These are phyloP conservation scores for Candida qinlingensis DNA, from an alignment of 805 yeast species.

Conservation along the genomic window DNA sequence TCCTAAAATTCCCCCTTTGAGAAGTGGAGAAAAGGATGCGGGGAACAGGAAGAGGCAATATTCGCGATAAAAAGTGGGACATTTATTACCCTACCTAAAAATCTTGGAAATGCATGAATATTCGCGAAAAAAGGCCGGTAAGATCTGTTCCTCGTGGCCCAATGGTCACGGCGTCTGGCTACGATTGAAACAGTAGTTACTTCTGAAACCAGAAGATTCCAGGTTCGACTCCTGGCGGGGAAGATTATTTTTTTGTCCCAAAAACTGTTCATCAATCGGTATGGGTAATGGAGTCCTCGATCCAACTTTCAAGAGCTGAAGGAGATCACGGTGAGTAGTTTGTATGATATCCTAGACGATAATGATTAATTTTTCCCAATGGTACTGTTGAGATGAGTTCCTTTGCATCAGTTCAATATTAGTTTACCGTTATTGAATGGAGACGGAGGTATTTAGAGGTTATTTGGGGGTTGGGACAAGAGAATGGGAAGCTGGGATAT, in stretches of 20 bases:
- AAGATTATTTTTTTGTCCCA: conserved; percentile 22
- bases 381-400: too few relatives aligned
- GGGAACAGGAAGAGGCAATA: not conserved
- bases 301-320: too few relatives aligned
- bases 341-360: too few relatives aligned
- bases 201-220: conserved; percentile 34
- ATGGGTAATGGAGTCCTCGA: too few relatives aligned
- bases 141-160: conserved; percentile 63
- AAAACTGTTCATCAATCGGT: too few relatives aligned
- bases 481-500: too few relatives aligned
- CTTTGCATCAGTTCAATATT: too few relatives aligned
- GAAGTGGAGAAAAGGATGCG: not conserved
- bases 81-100: not conserved
- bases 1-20: not conserved
- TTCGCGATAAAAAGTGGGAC: not conserved
- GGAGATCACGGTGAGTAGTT: too few relatives aligned
- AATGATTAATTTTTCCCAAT: too few relatives aligned
- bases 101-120: not conserved
- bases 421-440: too few relatives aligned
- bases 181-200: conserved; percentile 41
- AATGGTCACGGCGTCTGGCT: conserved; percentile 75
- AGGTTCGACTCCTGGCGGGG: conserved; percentile 34
- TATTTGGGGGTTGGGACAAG: too few relatives aligned
- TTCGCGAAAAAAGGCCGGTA: not conserved
- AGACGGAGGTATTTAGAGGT: too few relatives aligned